Evolutionary conservation across 371 early-diverging fungal genomes (phyloP).

Genomic region (Circinella minor): DNA sequence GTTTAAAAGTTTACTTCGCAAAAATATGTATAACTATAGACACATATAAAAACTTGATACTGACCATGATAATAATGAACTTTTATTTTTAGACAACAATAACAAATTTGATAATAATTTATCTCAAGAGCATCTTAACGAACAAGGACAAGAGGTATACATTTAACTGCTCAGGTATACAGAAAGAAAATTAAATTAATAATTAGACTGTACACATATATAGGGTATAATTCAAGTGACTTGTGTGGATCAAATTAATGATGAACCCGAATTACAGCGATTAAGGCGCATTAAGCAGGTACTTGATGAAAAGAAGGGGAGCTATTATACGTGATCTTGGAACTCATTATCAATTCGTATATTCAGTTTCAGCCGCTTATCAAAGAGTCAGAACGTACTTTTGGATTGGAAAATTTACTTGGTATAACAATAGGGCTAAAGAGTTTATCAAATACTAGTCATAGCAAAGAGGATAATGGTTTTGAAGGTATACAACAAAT

Average conservation of each 20-base stretch:
- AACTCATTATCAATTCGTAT: neutral
- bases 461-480: neutral
- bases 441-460: neutral
- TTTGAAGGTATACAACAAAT: neutral
- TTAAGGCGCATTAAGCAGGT: slow-evolving; percentile 3
- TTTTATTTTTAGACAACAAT: too few species aligned
- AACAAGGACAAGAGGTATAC: too few species aligned
- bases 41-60: too few species aligned
- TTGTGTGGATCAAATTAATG: neutral
- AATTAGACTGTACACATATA: too few species aligned
- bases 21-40: too few species aligned
- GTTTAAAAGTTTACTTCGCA: too few species aligned
- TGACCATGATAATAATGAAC: too few species aligned
- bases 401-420: slow-evolving; percentile 13
- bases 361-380: slow-evolving; percentile 9
- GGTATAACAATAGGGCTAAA: slow-evolving; percentile 6
- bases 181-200: too few species aligned
- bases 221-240: slow-evolving; percentile 6
- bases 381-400: slow-evolving; percentile 8
- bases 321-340: too few species aligned
- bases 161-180: too few species aligned
- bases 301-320: neutral
- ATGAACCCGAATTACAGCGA: neutral
- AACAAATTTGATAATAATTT: too few species aligned
- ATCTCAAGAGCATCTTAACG: too few species aligned